Conservation (phyloP, 129 eudicot species). For the Ambrosia artemisiifolia region DNA sequence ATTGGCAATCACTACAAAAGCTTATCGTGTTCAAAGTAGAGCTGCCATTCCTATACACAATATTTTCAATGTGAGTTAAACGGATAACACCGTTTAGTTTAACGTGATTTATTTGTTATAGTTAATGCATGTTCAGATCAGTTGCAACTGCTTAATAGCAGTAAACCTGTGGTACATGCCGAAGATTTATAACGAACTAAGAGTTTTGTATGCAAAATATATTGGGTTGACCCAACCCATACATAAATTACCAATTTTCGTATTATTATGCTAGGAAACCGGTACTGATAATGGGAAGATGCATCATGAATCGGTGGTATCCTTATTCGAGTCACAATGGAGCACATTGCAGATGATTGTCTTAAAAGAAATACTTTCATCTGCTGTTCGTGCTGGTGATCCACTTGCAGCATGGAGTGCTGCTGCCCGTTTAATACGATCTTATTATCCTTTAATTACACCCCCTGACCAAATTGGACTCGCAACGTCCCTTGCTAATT, state of each 20-base stretch:
- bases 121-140: background rate
- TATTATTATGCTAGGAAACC: conserved; percentile 49
- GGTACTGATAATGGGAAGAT: conserved; percentile 59
- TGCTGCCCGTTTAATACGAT: conserved; percentile 89
- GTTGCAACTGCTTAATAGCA: background rate
- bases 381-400: conserved; percentile 94
- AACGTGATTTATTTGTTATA: background rate
- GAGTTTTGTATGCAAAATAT: background rate
- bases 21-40: conserved; percentile 93
- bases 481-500: conserved; percentile 72
- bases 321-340: conserved; percentile 94
- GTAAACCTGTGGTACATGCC: background rate
- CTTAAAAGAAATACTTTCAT: conserved; percentile 83
- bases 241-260: background rate
- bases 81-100: background rate
- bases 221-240: background rate
- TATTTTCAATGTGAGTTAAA: conserved; percentile 53
- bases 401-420: conserved; percentile 99
- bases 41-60: conserved; percentile 46
- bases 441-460: conserved; percentile 90
- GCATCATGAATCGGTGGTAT: conserved; percentile 70
- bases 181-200: background rate
- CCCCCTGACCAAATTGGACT: conserved; percentile 93
- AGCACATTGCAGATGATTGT: conserved; percentile 99
- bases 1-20: conserved; percentile 87